Base-by-base conservation (phyloP, 2,329 filamentous ascomycete genomes). In the Pseudodiploospora longispora region DNA sequence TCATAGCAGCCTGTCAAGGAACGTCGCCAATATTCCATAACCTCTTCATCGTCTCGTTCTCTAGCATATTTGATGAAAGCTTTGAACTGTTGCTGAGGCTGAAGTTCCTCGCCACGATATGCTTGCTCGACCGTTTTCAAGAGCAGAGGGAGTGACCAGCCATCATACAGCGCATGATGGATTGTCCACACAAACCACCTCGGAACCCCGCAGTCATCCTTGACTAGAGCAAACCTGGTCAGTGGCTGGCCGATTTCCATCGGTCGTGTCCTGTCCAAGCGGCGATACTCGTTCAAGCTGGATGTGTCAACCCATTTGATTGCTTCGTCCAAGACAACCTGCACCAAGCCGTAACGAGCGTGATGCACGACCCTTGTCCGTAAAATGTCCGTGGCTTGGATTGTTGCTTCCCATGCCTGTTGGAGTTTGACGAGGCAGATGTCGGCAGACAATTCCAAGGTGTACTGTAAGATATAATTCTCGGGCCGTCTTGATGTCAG, bases 361-460 rank as follows among this genome's bases (percentile, higher is more conserved):
- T 67, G 58, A 12, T 73, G 68, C 0, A 73, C 60, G 38, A 76
- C 68, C 33, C 70, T 63, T 0, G 71, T 70, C 4, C 72, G 63
- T 8, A 74, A 55, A 32, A 73, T 70, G 1, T 50, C 38, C 3
- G 36, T 38, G 3, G 31, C 5, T 1, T 36, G 29, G 6, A 44
- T 30, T 0, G 47, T 42, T 3, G 40, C 10, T 6, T 52, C 38
- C 53, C 50, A 55, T 6, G 54, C 52, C 1, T 10, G 5, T 2
- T 38, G 30, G n/a, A 58, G 47, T 2, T 8, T 8, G 2, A 40
- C 30, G 1, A 53, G 8, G 3, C 43, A n/a, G 3, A 53, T n/a
- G 6, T 44, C 32, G 0, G 33, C 8, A 27, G 47, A 30, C 2
- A 58, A 34, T n/a, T 51, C 46, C 9, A 55, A 36, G 3, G 47